These are phyloP conservation scores for Lipomyces spencermartinsiae DNA, from an alignment of 805 yeast species.

Conservation along the genomic window DNA sequence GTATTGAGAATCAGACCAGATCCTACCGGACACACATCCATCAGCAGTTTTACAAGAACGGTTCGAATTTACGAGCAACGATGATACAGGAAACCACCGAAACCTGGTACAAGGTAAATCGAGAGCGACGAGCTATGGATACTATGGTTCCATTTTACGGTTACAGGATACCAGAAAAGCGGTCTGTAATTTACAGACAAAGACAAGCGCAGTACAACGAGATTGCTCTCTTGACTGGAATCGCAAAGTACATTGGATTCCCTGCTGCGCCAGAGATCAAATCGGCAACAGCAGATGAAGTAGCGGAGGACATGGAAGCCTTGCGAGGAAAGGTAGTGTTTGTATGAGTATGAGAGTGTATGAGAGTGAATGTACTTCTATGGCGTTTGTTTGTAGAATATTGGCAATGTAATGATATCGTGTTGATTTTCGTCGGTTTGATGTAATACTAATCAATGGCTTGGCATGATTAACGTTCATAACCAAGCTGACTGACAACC, in stretches of 20 bases:
- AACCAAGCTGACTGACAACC: constrained; percentile 4
- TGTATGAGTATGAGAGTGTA: constrained; percentile 12
- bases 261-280: constrained; percentile 80
- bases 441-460: neutral
- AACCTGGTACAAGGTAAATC: constrained; percentile 89
- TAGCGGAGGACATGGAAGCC: constrained; percentile 71
- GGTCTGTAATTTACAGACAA: constrained; percentile 63
- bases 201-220: constrained; percentile 72
- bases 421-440: neutral
- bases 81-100: constrained; percentile 77
- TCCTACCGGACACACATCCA: constrained; percentile 82
- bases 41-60: constrained; percentile 61
- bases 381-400: constrained; percentile 6
- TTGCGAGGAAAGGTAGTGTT: constrained; percentile 54
- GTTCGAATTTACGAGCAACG: constrained; percentile 68
- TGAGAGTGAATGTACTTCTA: neutral
- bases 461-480: neutral
- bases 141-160: constrained; percentile 57
- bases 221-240: constrained; percentile 70
- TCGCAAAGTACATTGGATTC: constrained; percentile 71
- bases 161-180: constrained; percentile 51
- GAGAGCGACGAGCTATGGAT: constrained; percentile 85
- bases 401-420: neutral
- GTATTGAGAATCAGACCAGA: constrained; percentile 79
- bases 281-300: constrained; percentile 72